Evolutionary conservation across 192 early-diverging fungal species (phyloP), one percentile per base, ranked within the genome.

Genomic region (Paraglomus brasilianum): DNA sequence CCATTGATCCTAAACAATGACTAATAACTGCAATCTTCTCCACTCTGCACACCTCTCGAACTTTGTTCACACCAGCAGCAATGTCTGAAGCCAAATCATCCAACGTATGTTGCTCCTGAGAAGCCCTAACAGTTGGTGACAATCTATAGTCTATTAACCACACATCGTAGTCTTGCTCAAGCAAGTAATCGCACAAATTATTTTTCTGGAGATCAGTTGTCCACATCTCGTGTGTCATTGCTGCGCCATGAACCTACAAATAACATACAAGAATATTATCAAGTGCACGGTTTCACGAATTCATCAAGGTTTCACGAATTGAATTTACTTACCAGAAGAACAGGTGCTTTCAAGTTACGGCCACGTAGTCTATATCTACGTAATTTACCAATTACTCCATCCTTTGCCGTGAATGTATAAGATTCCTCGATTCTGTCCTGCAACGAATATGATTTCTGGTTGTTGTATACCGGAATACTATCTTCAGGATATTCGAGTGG

Each of bases 131-230:
- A 10, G 52, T 19, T 59, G 73, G 67, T 1, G 80, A 76, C 17
- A 66, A 45, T 42, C 80, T 71, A 72, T 72, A 74, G 60, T 81
- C 80, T 5, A 71, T 67, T n/a, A 81, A 59, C 64, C 70, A 81
- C 36, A 81, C 80, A 67, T 81, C 80, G 42, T 81, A 81, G 19
- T 72, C 71, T 17, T 81, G 40, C 13, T 72, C 73, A 5, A 81
- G 19, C 24, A 81, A 67, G 58, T 69, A 78, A 66, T 81, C 80
- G 39, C 74, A 73, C 48, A 81, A 51, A 43, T 65, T 81, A 40
- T 76, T 71, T 21, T 72, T 66, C 19, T 74, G 63, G 66, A 81
- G 68, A 21, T 61, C 58, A n/a, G 80, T 81, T n/a, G 79, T 11
- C 38, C 72, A 78, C 44, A 81, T 76, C 42, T 71, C 69, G 10